Evolutionary conservation across 371 early-diverging fungal species (phyloP), one percentile per base, ranked within the genome.

Genomic region (Apophysomyces ossiformis): DNA sequence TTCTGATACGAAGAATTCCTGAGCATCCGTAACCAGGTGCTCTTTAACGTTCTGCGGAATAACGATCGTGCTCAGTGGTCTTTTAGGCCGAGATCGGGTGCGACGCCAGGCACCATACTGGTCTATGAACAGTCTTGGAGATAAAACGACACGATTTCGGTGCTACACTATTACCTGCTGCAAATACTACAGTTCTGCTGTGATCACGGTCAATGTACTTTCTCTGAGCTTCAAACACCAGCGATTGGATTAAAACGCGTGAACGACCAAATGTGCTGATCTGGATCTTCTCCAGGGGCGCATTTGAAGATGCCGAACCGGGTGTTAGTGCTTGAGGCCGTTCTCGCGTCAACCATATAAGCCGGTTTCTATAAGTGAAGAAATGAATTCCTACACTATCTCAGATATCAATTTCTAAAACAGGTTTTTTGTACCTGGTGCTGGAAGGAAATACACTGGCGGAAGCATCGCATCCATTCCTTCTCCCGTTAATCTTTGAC

Each of bases 1-100:
- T 37, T 93, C 93, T 36, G 90, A 91, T 4, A 68, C 66, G 50
- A 94, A 75, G 69, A 97, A 97, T 41, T 89, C 86, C 57, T 84
- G 66, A 6, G 95, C 92, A 64, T 97, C 97, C 0, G 80, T 70
- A 0, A 95, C 82, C n/a, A 97, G 82, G 36, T 68, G 67, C 21
- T 84, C 68, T 58, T 87, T 89, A n/a, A 87, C 75, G 47, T 77
- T 78, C 2, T 74, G 75, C 9, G 88, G 86, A 58, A 92, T 82
- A 0, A 92, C 89, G 66, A 92, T 89, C 0, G 88, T 87, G 18
- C 73, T 78, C 7, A 92, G 69, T 1, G 88, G 88, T 60, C 90
- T 80, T 26, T 80, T 81, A 0, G 85, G 86, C 5, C 86, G 72
- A 6, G 82, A 79, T 39, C 84, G 76, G 7, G 83, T 78, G 32